Percentiles rank a stretch among this genome's conserved stretches.
Evolutionary conservation across 2,329 filamentous ascomycete species (phyloP).

Genomic region (Incumbomyces lentus): DNA sequence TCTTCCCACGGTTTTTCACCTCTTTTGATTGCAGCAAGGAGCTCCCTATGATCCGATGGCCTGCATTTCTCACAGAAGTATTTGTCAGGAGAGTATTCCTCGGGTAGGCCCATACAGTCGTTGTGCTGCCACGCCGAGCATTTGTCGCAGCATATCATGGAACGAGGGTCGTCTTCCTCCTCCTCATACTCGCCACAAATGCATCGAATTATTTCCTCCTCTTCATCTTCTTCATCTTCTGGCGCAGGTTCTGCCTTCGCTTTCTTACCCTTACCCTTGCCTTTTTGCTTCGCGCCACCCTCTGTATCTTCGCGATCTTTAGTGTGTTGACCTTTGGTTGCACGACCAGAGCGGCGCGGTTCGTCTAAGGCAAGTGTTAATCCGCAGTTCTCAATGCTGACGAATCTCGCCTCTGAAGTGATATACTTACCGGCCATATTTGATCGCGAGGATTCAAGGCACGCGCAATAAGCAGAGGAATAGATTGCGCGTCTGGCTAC

Average conservation of each 20-base stretch:
- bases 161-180: slow-evolving; percentile 73
- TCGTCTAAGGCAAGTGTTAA: slow-evolving; percentile 47
- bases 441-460: slow-evolving; percentile 23
- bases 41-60: slow-evolving; percentile 70
- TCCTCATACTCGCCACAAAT: slow-evolving; percentile 58
- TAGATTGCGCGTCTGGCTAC: no score
- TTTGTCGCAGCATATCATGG: slow-evolving; percentile 92
- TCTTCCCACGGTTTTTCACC: slow-evolving; percentile 84
- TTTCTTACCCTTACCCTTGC: slow-evolving; percentile 36
- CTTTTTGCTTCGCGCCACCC: slow-evolving; percentile 43
- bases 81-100: slow-evolving; percentile 62
- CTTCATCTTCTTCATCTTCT: slow-evolving; percentile 3
- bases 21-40: slow-evolving; percentile 64
- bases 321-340: slow-evolving; percentile 90
- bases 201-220: slow-evolving; percentile 4
- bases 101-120: slow-evolving; percentile 80
- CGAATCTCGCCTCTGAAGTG: slow-evolving; percentile 13
- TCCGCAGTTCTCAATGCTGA: no score
- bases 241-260: slow-evolving; percentile 28
- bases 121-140: slow-evolving; percentile 97
- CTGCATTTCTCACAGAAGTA: slow-evolving; percentile 91
- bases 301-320: slow-evolving; percentile 69
- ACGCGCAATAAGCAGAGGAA: slow-evolving; percentile 2
- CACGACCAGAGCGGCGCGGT: slow-evolving; percentile 84
- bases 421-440: slow-evolving; percentile 53